A percentile compares a stretch with the other conserved stretches of the same genome.
phyloP scores from a whole-genome alignment of 192 early-diverging fungal species.

The Rhizophagus clarus region DNA sequence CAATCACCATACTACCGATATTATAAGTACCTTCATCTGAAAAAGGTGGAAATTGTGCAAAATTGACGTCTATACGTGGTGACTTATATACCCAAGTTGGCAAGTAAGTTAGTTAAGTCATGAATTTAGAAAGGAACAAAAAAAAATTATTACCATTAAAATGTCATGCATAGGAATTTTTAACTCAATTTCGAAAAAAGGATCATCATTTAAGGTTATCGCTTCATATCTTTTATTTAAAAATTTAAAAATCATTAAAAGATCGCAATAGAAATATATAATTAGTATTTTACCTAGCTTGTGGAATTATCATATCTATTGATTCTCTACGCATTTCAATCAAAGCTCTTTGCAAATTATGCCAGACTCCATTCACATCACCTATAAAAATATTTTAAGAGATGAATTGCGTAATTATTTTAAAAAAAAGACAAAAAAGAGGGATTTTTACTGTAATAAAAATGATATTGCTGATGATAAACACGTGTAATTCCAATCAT shows the following conservation, averaged over 20 bases:
- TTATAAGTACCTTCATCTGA: not conserved
- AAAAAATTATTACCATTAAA: not conserved
- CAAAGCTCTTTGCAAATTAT: slow-evolving; percentile 37
- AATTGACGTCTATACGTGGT: not conserved
- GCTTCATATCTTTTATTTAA: slow-evolving; percentile 29
- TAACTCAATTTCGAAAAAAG: slow-evolving; percentile 27
- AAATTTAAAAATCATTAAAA: not conserved
- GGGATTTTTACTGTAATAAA: slow-evolving; percentile 48
- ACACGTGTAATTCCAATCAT: slow-evolving; percentile 60
- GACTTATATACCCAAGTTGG: not conserved
- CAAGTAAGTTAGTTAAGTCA: not conserved
- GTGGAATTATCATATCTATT: slow-evolving; percentile 36
- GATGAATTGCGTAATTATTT: not conserved
- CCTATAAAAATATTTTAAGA: slow-evolving; percentile 26
- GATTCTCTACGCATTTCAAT: slow-evolving; percentile 30
- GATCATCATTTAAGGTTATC: slow-evolving; percentile 29
- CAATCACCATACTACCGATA: not conserved
- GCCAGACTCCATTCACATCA: slow-evolving; percentile 49
- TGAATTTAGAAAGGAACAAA: not conserved
- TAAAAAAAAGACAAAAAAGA: not conserved
- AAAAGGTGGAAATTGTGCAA: not conserved
- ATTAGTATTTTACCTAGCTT: slow-evolving; percentile 37
- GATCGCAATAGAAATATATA: not conserved
- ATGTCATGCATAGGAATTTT: not conserved
- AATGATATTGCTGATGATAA: slow-evolving; percentile 55